Base-by-base conservation (phyloP, 108 stramenopile genomes). In the Cyclotella cryptica region DNA sequence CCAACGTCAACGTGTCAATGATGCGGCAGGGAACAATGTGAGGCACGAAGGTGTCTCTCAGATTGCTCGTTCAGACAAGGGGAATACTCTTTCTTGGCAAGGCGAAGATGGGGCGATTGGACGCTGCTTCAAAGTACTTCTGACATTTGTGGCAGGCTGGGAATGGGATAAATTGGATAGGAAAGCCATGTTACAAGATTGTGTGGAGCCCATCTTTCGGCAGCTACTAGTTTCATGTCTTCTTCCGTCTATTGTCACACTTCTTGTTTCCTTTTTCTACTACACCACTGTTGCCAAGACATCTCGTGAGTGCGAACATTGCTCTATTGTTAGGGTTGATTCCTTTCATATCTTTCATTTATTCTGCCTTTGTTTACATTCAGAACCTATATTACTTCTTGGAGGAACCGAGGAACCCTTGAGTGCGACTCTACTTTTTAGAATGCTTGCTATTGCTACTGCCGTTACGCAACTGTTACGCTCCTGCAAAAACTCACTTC, bases 151-250 rank as follows among this genome's bases (percentile, higher is more conserved):
- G 22, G 12, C 72, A 2, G 65, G 82, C 15, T 89, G 88, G 88
- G 89, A 95, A 79, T 95, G 89, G 89, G 92, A 93, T 74, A 72
- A 84, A 46, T 80, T 93, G 10, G 92, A 95, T 66, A 73, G 52
- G 11, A 71, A 55, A 6, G 66, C 78, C 11, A 72, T 95, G 51
- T 54, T 93, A 28, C 70, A 85, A 43, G 84, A 95, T 59, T 89
- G 83, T 77, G 69, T 82, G n/a, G 3, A 74, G 55, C 94, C 91
- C 7, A 77, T 93, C 8, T 59, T 81, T 12, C 75, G 68, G 46
- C 78, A 87, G 40, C 64, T 91, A 26, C 66, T 75, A 0, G 58
- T 82, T 43, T 45, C 80, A 19, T 80, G 85, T n/a, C 62, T 89
- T 45, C 88, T 81, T 43, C 87, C 87, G 62, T 40, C 43, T 24